Evolutionary conservation across 2,329 filamentous ascomycete genomes (phyloP).

Genomic region (Colletotrichum lentis): DNA sequence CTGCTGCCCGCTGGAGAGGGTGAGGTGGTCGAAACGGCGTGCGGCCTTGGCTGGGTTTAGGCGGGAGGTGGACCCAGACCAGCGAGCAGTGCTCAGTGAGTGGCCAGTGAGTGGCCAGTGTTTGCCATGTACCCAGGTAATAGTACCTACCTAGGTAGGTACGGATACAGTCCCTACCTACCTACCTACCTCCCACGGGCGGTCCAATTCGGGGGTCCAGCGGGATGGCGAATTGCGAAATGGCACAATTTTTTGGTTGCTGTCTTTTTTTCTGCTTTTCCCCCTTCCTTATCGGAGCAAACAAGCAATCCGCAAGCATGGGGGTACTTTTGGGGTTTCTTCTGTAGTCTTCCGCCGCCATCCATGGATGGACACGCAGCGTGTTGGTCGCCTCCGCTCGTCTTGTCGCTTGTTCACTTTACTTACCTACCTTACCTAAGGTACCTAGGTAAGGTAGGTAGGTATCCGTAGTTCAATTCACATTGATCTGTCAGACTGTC

Average conservation of each 20-base stretch:
- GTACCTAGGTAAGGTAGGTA: too few species aligned
- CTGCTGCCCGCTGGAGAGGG: constrained; percentile 26
- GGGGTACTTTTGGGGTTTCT: constrained; percentile 7
- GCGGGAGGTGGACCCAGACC: constrained; percentile 23
- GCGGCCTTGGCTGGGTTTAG: constrained; percentile 15
- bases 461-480: too few species aligned
- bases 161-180: too few species aligned
- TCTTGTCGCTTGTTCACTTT: too few species aligned
- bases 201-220: constrained; percentile 31
- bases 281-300: not conserved
- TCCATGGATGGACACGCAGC: not conserved
- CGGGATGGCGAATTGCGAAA: constrained; percentile 34
- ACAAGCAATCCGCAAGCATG: not conserved
- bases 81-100: too few species aligned
- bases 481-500: not conserved
- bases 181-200: not conserved
- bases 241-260: constrained; percentile 15
- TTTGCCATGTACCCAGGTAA: not conserved
- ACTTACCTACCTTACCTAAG: too few species aligned
- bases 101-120: too few species aligned
- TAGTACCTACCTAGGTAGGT: too few species aligned
- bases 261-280: not conserved
- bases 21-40: constrained; percentile 37
- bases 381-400: not conserved
- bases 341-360: constrained; percentile 22